Evolutionary conservation across 2,329 filamentous ascomycete genomes (phyloP), one percentile per base, ranked within the genome.

Genomic region (Curvularia sp.): DNA sequence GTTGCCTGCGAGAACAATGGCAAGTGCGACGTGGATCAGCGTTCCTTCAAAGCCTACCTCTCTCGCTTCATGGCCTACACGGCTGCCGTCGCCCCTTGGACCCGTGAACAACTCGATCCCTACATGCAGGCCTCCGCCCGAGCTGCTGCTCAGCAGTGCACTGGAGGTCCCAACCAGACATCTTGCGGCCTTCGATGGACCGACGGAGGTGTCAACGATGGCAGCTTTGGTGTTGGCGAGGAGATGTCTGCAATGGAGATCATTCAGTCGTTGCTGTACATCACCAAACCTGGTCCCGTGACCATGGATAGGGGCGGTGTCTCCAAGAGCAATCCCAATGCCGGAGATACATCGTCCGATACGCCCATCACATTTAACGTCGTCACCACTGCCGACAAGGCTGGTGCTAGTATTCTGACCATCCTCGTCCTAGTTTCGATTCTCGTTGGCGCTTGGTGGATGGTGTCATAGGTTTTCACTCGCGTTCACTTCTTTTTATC

Each of bases 321-420:
- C 18, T 82, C 77, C 27, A 63, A 72, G 59, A 82, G 83, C 21
- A 74, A 86, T 55, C 77, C 79, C 3, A 72, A 62, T 32, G 79
- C 78, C 8, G 79, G 79, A 45, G 47, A 60, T 55, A 66, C 75
- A 49, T 63, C 64, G 15, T 70, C 74, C 43, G 65, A 67, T 34
- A 66, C 69, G 1, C 72, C 77, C 7, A 57, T 73, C 21, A 63
- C 55, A 1, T 72, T 71, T 55, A 61, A 73, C 30, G 52, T 53
- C 1, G 81, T 88, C 32, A 86, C 84, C 2, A 81, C 81, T 1
- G 86, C 82, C 7, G 90, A 93, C 69, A 85, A 81, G 61, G 89
- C 85, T 6, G 91, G 89, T 10, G 90, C 90, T 36, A 85, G 85
- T 10, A 84, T 92, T 59, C 62, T 87, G 49, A 93, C 90, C 1